Conservation (phyloP, 2,329 filamentous ascomycete species). For the Paramyrothecium roridum region DNA sequence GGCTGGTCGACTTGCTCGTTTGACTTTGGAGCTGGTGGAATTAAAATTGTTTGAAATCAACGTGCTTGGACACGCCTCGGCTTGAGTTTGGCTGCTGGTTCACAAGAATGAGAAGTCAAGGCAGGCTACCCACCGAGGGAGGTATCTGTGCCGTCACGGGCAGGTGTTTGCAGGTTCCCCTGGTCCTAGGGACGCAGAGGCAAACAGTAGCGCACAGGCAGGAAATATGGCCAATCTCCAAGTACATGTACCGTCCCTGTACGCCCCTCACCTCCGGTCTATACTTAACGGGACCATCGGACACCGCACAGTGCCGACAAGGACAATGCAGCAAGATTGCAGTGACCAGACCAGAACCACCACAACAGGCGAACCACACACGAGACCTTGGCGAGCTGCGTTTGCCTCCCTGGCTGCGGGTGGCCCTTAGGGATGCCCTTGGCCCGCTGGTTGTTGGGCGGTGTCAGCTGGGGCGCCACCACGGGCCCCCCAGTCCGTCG, state of each 20-base stretch:
- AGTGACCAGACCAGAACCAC: background rate
- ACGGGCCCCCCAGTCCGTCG: background rate
- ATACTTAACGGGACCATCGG: background rate
- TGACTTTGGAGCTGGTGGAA: background rate
- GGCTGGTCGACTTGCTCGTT: background rate
- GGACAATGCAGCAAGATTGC: background rate
- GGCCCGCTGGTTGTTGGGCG: background rate
- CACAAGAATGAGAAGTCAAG: background rate
- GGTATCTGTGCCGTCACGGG: too few relatives aligned
- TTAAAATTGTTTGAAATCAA: background rate
- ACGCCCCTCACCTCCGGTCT: background rate
- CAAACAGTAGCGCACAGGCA: too few relatives aligned
- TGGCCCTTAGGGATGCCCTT: background rate
- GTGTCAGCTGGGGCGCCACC: constrained; percentile 3
- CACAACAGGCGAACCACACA: background rate
- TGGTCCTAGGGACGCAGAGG: too few relatives aligned
- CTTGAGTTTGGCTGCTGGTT: too few relatives aligned
- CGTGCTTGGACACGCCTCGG: background rate
- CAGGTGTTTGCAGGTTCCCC: too few relatives aligned
- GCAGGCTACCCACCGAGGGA: background rate
- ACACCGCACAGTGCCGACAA: background rate
- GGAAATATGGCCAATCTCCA: too few relatives aligned
- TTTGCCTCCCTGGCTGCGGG: background rate
- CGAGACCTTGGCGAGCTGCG: background rate
- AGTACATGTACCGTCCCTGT: background rate